Evolutionary conservation across 1,284 basidiomycete genomes (phyloP), one percentile per base, ranked within the genome.

Genomic region (Cryptococcus sp.): DNA sequence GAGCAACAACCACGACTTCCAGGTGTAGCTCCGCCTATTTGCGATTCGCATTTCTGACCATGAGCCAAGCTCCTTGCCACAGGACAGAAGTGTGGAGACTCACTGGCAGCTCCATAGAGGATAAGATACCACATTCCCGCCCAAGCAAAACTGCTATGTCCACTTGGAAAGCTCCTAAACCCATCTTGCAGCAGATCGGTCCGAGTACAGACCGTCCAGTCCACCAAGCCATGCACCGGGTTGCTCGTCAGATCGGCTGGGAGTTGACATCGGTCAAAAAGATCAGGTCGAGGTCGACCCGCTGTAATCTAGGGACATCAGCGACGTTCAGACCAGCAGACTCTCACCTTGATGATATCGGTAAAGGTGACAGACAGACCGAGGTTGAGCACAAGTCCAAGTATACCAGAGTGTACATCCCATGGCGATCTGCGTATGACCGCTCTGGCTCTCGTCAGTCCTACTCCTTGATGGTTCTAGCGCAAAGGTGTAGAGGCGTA

Each of bases 141-240:
- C 68, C 68, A 73, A 16, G 63, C 63, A 43, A 73, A 71, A 62
- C 86, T 88, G 1, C 88, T 83, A 74, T 98, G 95, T 1, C 94
- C 94, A 35, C 85, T 88, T 1, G 88, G 89, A 72, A 98, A 97
- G 61, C 85, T 88, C 54, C 88, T 79, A 77, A 91, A 97, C 0
- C 94, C 93, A 65, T 95, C 91, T 19, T 78, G 74, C 53, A 94
- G 72, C 12, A 83, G 78, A 58, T 88, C 76, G 1, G 78, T 78
- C 55, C 84, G 80, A 0, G 87, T 88, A 71, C 95, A 98, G 37
- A 91, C 83, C 0, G 78, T 77, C 59, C 80, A 84, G 3, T 78
- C 83, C 0, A 84, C 84, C 10, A 97, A 76, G 0, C 86, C 85
- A 57, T 82, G 90, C 1, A 75, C 59, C 0, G 87, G 84, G 33